Base-by-base conservation (phyloP, 129 eudicot genomes). In the Ambrosia trifida region DNA sequence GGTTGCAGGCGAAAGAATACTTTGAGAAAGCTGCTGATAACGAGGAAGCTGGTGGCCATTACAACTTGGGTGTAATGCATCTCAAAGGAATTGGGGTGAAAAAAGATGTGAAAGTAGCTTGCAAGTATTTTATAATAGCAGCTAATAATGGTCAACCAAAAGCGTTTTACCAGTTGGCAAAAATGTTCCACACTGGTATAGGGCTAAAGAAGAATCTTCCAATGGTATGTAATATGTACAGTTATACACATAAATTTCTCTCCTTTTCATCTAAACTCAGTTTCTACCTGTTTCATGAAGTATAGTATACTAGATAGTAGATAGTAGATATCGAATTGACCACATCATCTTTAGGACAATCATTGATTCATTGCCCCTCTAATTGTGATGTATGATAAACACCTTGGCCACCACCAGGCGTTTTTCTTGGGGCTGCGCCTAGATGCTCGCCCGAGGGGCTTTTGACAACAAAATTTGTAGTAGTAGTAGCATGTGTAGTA, bases 131-230 rank as follows among this genome's bases (percentile, higher is more conserved):
- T 77, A 83, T 91, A n/a, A 63, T 77, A 78, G 99, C 99, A 72
- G 85, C 89, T 41, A 85, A 90, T 81, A 84, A 82, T 44, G 99
- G 99, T 73, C 96, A 94, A 78, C 91, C 99, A 58, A 94, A 89
- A 85, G 99, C 99, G 58, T 87, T 90, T 83, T 94, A 89, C 73
- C 97, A 94, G 72, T 69, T 94, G 54, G 99, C 97, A 5, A 94
- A 94, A 82, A 94, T 94, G 99, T 90, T 94, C 70, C 99, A 90
- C 72, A 90, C 89, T 38, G 99, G 99, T 59, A 84, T 90, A 49
- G 99, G 94, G 43, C 86, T 94, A 20, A 94, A 87, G 82, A 94
- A 90, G 83, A 90, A 84, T 79, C 83, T 90, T 61, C 86, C 83
- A 13, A 85, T 84, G 99, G 99, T 94, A 85, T 11, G 62, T 43